Conservation (phyloP, 441 rosid genomes). For the Flueggea neowawraea region DNA sequence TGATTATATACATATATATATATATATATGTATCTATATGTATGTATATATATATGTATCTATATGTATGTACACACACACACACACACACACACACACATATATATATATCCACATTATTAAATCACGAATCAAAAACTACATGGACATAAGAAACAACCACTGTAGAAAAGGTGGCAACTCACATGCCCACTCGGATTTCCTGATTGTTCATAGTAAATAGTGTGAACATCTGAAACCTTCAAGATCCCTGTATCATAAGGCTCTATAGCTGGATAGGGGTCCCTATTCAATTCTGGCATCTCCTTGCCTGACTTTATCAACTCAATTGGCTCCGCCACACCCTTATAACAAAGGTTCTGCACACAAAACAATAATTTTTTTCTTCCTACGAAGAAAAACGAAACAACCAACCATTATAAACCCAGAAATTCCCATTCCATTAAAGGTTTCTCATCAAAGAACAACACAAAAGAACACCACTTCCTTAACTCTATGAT, state of each 20-base stretch:
- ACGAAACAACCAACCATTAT: background rate
- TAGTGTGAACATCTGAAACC: constrained; percentile 74
- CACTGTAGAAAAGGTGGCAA: background rate
- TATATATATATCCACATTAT: background rate
- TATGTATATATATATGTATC: too few relatives aligned
- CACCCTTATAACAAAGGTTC: constrained; percentile 30
- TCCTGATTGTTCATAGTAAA: constrained; percentile 91
- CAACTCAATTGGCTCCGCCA: constrained; percentile 21
- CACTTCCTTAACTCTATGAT: background rate
- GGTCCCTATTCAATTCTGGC: constrained; percentile 34
- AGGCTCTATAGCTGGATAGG: constrained; percentile 69
- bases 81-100: too few relatives aligned
- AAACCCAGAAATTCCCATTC: too few relatives aligned
- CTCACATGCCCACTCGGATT: constrained; percentile 86
- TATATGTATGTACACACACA: too few relatives aligned
- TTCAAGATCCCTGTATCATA: constrained; percentile 58
- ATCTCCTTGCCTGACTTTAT: constrained; percentile 45
- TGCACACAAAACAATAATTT: constrained; percentile 12
- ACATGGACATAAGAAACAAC: background rate
- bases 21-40: too few relatives aligned
- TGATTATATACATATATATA: too few relatives aligned
- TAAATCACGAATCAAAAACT: background rate
- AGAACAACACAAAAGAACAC: too few relatives aligned
- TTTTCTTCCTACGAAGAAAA: constrained; percentile 22
- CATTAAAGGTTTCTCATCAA: too few relatives aligned